Percentiles rank a stretch among this genome's conserved stretches.
Evolutionary conservation across 1,284 basidiomycete genomes (phyloP).

Genomic region (Amylostereum areolatum): DNA sequence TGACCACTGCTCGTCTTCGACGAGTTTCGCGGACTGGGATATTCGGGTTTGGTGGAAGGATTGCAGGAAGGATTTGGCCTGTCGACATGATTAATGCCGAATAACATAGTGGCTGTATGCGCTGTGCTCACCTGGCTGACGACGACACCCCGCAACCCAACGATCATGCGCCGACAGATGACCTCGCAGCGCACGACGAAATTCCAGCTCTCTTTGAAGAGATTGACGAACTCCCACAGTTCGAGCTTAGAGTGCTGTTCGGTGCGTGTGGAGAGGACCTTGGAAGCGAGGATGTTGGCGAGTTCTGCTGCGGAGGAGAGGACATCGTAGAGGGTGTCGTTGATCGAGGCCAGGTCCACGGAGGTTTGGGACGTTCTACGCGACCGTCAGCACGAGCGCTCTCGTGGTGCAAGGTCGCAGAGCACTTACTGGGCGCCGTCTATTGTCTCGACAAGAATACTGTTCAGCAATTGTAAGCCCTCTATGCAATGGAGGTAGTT

Average conservation of each 20-base stretch:
- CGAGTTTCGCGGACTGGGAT: conserved; percentile 79
- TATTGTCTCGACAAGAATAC: conserved; percentile 57
- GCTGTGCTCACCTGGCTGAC: conserved; percentile 62
- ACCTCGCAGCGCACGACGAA: conserved; percentile 88
- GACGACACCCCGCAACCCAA: conserved; percentile 79
- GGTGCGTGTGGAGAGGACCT: conserved; percentile 68
- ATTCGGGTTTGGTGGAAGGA: conserved; percentile 83
- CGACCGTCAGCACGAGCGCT: conserved; percentile 8
- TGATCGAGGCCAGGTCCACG: conserved; percentile 37
- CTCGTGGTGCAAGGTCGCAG: conserved; percentile 1
- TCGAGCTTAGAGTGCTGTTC: conserved; percentile 76
- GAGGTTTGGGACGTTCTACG: conserved; percentile 29
- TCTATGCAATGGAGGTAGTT: conserved; percentile 68
- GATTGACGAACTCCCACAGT: conserved; percentile 68
- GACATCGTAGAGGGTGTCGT: conserved; percentile 65
- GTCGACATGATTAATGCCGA: conserved; percentile 6
- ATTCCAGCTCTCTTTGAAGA: conserved; percentile 84
- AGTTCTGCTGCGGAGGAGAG: conserved; percentile 80
- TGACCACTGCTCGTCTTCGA: conserved; percentile 89
- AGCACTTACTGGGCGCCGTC: conserved; percentile 38
- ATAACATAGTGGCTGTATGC: conserved; percentile 5
- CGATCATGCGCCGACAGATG: conserved; percentile 85
- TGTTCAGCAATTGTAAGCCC: conserved; percentile 63
- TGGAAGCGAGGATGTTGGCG: conserved; percentile 76
- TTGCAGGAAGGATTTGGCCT: conserved; percentile 87